Conservation (phyloP, 352 stramenopile genomes). For the Peronospora farinosa region DNA sequence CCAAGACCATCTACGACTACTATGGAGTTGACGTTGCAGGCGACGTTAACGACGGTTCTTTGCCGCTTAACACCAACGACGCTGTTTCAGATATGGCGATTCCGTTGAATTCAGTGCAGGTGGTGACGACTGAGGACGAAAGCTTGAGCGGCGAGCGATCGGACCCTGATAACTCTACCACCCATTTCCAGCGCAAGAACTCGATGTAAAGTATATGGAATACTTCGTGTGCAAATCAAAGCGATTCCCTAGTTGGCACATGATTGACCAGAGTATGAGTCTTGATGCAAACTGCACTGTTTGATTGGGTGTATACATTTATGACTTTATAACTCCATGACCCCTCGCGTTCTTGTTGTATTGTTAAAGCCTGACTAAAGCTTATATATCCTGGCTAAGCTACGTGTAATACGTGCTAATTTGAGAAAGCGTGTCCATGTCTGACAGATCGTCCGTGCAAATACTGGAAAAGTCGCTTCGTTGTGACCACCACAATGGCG, state of each 20-base stretch:
- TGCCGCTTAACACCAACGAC: conserved; percentile 20
- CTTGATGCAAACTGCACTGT: neutral
- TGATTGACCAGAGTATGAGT: conserved; percentile 5
- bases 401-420: conserved; percentile 33
- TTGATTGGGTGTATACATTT: neutral
- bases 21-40: conserved; percentile 45
- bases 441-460: conserved; percentile 51
- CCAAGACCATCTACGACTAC: conserved; percentile 60
- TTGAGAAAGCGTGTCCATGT: conserved; percentile 48
- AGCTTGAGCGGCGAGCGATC: conserved; percentile 28
- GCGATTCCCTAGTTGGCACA: conserved; percentile 3
- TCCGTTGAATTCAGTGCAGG: conserved; percentile 28
- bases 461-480: conserved; percentile 40
- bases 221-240: conserved; percentile 19
- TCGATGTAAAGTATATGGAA: conserved; percentile 37
- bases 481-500: conserved; percentile 32
- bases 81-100: conserved; percentile 1
- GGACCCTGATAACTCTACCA: conserved; percentile 21
- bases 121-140: conserved; percentile 34
- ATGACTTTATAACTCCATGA: neutral
- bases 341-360: conserved; percentile 2
- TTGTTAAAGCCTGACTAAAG: neutral
- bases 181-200: conserved; percentile 44
- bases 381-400: neutral
- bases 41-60: conserved; percentile 21